These are phyloP conservation scores for Candida odintsovae DNA, from an alignment of 805 yeast genomes.

Conservation along the genomic window DNA sequence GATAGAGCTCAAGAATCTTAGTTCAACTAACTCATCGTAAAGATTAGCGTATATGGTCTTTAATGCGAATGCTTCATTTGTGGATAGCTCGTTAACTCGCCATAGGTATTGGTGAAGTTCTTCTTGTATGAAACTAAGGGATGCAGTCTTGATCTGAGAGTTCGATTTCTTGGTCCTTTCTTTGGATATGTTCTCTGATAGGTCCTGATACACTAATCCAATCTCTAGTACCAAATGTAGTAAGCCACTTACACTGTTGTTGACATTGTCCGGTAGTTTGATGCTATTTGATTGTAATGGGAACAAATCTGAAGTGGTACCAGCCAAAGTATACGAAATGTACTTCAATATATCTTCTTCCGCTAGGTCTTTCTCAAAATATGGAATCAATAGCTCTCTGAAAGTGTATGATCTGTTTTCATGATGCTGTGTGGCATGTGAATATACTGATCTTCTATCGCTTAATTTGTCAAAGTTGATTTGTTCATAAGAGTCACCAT, in stretches of 20 bases:
- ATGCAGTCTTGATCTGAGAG: slow-evolving; percentile 60
- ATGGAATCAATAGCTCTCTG: slow-evolving; percentile 27
- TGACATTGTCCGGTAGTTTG: slow-evolving; percentile 45
- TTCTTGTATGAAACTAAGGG: slow-evolving; percentile 40
- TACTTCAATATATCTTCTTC: slow-evolving; percentile 40
- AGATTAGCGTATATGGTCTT: slow-evolving; percentile 31
- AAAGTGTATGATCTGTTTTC: slow-evolving; percentile 19
- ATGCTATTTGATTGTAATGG: slow-evolving; percentile 33
- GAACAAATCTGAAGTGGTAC: slow-evolving; percentile 54
- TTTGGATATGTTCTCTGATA: slow-evolving; percentile 30
- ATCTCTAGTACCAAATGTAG: slow-evolving; percentile 61
- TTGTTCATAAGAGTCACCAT: slow-evolving; percentile 34
- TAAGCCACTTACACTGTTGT: slow-evolving; percentile 50
- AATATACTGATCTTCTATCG: slow-evolving; percentile 31
- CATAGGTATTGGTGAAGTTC: slow-evolving; percentile 38
- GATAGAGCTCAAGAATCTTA: slow-evolving; percentile 53
- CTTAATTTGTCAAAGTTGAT: slow-evolving; percentile 28
- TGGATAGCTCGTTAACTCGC: slow-evolving; percentile 39
- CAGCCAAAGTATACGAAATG: slow-evolving; percentile 51
- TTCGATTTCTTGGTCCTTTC: slow-evolving; percentile 23
- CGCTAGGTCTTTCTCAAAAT: slow-evolving; percentile 28
- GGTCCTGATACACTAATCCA: slow-evolving; percentile 54
- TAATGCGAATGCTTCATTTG: slow-evolving; percentile 27
- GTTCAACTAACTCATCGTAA: slow-evolving; percentile 43
- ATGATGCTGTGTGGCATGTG: slow-evolving; percentile 15